A percentile compares a stretch with the other conserved stretches of the same genome.
Conservation (phyloP, 306 rosid genomes). For the Malus domestica region ASM211411v1 NC_041794.1:31376501-31377000, state of each 20-base stretch:
- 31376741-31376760: constrained; percentile 61
- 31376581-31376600: constrained; percentile 74
- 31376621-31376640: constrained; percentile 12
- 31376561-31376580: constrained; percentile 71
- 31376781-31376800: constrained; percentile 53
- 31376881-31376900: neutral
- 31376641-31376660: neutral
- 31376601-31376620: constrained; percentile 29
- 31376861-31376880: constrained; percentile 6
- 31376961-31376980: constrained; percentile 26
- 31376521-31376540: neutral
- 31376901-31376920: neutral
- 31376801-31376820: constrained; percentile 45
- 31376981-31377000: constrained; percentile 49
- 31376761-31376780: constrained; percentile 49
- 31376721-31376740: constrained; percentile 27
- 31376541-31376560: constrained; percentile 3
- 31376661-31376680: neutral
- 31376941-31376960: constrained; percentile 18
- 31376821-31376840: constrained; percentile 34
- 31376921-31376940: neutral
- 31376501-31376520: neutral
- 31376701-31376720: constrained; percentile 15
- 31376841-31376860: constrained; percentile 17
- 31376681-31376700: constrained; percentile 11